Base-by-base conservation (phyloP, 1,284 basidiomycete species). In the Leccinum pachyderme region DNA sequence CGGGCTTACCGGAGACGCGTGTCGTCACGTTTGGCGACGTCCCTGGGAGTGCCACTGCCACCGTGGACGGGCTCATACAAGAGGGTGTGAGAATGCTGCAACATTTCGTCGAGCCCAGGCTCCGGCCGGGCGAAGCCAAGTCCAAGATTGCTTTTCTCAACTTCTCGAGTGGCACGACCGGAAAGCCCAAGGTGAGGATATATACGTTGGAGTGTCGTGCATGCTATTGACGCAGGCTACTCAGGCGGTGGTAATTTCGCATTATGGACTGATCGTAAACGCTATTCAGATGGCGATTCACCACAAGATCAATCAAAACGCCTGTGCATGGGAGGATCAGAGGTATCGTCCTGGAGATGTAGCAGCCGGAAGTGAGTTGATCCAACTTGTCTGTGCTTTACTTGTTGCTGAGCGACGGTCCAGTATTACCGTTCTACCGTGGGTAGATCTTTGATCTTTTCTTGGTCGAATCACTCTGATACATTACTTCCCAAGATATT, bases 111-210 rank as follows among this genome's bases (percentile, higher is more conserved):
- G 81, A 82, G 60, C 68, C 66, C 39, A 72, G 49, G 53, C 71
- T 93, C 48, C 66, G 61, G 6, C 76, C 78, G 0, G 89, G 87
- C 5, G 89, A 91, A 68, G 84, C 73, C 24, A 83, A 77, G 70
- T 83, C 79, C 12, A 91, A 87, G 64, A 64, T 91, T 2, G 91
- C 90, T 0, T 82, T 91, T 59, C 72, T 91, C 49, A 84, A 78
- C 60, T 91, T 91, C 67, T 89, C 87, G 1, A 88, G 84, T 49
- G 91, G 90, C 24, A 88, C 85, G 9, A 88, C 85, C 0, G 75
- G 75, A 5, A 78, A 78, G 47, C 83, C 86, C 8, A 88, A 88
- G 74, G 81, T 79, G 45, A 39, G 56, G 2, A 28, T 3, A 0
- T 7, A 41, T 18, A n/a, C 4, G 7, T 7, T 41, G 6, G 8